Conservation (phyloP, 805 yeast genomes). For the Starmerella vitae region DNA sequence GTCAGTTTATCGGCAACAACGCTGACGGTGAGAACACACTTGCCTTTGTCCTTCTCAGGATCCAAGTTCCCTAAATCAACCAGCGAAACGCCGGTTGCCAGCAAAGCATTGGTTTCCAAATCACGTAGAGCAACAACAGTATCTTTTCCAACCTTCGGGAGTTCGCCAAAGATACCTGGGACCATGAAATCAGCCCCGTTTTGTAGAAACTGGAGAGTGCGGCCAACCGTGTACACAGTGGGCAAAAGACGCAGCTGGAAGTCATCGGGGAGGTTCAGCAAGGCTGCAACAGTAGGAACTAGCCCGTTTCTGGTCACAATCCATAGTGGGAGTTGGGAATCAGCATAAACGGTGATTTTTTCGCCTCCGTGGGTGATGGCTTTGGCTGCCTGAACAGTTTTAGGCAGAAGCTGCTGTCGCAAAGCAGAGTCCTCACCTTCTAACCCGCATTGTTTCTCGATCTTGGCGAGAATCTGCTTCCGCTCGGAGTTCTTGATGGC, state of each 20-base stretch:
- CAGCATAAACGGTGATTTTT: constrained; percentile 50
- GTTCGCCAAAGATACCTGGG: constrained; percentile 39
- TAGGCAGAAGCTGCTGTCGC: constrained; percentile 35
- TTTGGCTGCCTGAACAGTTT: constrained; percentile 47
- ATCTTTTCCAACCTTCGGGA: constrained; percentile 41
- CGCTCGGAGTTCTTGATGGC: constrained; percentile 76
- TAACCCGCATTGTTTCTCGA: constrained; percentile 31
- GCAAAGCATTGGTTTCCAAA: constrained; percentile 27
- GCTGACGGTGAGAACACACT: constrained; percentile 65
- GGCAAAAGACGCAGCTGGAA: constrained; percentile 38
- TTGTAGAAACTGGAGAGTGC: constrained; percentile 54
- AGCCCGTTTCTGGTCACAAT: constrained; percentile 31
- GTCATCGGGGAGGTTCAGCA: constrained; percentile 52
- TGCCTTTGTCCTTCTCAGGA: constrained; percentile 48
- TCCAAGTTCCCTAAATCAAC: constrained; percentile 31
- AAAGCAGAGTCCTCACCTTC: constrained; percentile 16
- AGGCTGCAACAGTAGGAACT: constrained; percentile 54
- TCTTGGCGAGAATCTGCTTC: constrained; percentile 36
- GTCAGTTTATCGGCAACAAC: constrained; percentile 52
- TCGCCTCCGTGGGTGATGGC: constrained; percentile 41
- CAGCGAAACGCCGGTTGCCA: constrained; percentile 21
- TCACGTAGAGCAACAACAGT: constrained; percentile 59
- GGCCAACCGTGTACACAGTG: constrained; percentile 52
- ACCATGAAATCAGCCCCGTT: constrained; percentile 56
- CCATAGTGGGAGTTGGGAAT: constrained; percentile 57